Evolutionary conservation across 2,329 filamentous ascomycete species (phyloP).

Genomic region (Aulographum hederae): DNA sequence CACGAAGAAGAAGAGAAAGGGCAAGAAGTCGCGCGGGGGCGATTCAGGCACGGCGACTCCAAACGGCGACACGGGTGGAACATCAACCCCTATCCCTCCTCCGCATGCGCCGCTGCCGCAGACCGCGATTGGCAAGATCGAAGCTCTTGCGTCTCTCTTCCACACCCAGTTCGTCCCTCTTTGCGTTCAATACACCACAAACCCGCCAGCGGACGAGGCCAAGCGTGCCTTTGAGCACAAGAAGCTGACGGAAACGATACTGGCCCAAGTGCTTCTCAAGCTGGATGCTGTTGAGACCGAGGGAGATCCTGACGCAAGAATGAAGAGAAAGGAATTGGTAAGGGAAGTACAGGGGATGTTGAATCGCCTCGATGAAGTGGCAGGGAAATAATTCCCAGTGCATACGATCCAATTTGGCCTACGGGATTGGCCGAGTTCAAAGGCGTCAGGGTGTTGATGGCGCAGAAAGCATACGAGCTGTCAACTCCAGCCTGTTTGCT

Average conservation of each 20-base stretch:
- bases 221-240: conserved; percentile 59
- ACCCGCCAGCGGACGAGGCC: conserved; percentile 46
- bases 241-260: conserved; percentile 54
- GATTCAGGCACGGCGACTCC: conserved; percentile 23
- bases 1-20: conserved; percentile 26
- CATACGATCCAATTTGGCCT: no score
- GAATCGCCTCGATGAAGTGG: conserved; percentile 39
- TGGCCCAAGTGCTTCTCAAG: conserved; percentile 61
- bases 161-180: conserved; percentile 44
- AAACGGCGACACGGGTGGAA: conserved; percentile 8
- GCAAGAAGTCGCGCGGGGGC: conserved; percentile 21
- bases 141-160: conserved; percentile 47
- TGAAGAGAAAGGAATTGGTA: conserved; percentile 54
- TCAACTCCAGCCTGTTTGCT: no score
- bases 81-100: conserved; percentile 1
- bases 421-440: no score
- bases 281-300: conserved; percentile 53
- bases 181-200: conserved; percentile 40
- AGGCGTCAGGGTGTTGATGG: no score
- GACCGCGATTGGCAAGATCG: conserved; percentile 41
- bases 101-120: conserved; percentile 8
- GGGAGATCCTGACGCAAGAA: conserved; percentile 27
- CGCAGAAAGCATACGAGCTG: no score
- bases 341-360: conserved; percentile 50
- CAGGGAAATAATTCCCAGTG: no score